A percentile compares a stretch with the other conserved stretches of the same genome.
Conservation (phyloP, 176 grass and related monocot genomes). For the sorghum (Sorghum bicolor) region DNA sequence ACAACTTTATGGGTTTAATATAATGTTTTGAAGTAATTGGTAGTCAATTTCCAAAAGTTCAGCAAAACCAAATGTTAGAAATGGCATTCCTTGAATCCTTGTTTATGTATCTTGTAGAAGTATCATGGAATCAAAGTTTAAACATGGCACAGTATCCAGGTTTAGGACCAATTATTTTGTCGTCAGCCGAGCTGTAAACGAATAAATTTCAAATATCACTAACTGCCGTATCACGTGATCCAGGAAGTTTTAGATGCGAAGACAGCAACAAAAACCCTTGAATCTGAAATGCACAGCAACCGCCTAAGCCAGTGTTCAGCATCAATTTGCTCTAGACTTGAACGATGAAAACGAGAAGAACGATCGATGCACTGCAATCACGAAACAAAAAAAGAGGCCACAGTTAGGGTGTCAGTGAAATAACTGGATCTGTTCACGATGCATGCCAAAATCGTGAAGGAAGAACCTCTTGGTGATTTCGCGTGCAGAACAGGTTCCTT, state of each 20-base stretch:
- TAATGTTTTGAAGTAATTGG: no score
- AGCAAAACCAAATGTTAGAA: not conserved
- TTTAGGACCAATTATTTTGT: not conserved
- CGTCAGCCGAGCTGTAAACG: not conserved
- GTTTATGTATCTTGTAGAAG: not conserved
- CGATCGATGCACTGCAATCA: constrained; percentile 48
- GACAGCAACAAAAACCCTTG: not conserved
- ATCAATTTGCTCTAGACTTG: constrained; percentile 41
- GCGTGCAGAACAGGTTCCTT: constrained; percentile 31
- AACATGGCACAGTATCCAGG: not conserved
- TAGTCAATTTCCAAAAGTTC: not conserved
- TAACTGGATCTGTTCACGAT: not conserved
- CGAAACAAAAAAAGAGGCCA: not conserved
- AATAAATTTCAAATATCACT: not conserved
- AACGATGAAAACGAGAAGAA: constrained; percentile 66
- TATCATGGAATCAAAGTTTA: not conserved
- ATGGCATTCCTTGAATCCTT: no score
- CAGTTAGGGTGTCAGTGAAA: not conserved
- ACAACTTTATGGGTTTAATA: no score
- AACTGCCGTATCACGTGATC: not conserved
- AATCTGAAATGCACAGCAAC: not conserved
- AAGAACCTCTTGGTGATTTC: constrained; percentile 55
- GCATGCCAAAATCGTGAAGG: not conserved
- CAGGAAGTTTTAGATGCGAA: not conserved
- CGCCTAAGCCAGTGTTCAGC: not conserved